Base-by-base conservation (phyloP, 1,284 basidiomycete species). In the Cystobasidium sp. region DNA sequence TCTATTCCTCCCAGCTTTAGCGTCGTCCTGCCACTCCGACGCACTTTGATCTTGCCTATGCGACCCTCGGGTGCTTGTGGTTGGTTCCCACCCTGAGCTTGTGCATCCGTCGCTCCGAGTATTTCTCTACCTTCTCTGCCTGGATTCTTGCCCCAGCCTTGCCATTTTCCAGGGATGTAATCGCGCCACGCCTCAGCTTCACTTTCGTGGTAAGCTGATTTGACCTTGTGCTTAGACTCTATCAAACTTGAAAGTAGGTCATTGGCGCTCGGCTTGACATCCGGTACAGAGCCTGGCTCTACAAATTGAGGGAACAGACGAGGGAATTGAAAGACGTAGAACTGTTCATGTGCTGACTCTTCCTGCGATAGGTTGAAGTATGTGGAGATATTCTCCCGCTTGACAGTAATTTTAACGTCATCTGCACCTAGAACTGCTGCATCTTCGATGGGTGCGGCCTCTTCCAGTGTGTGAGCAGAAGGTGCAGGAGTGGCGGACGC, bases 271-370 rank as follows among this genome's bases (percentile, higher is more conserved):
- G 76, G 67, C 51, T 79, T 79, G 69, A 77, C 51, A 31, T 68
- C 74, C 9, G 49, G 18, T 14, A 69, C 44, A 9, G 46, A 12
- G 20, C 43, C 47, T 20, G 62, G 24, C 22, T 44, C 49, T 46
- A 24, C 43, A 39, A 72, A 67, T 22, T 61, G 52, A n/a, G 79
- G 79, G 72, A 80, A 80, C n/a, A 73, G 68, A 47, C 79, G 76
- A 7, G 79, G 79, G 74, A 80, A 80, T 44, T 80, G 79, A 67
- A 80, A 78, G 67, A 80, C 75, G 75, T 80, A 80, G 31, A 80
- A 71, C 47, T 76, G 77, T 55, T 78, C 78, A 20, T 69, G 75
- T 14, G 71, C 51, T 20, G 72, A 62, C 44, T 73, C 64, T 75
- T 76, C 66, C 56, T 70, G 43, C n/a, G 56, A 39, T 31, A 56